Conservation (phyloP, 306 rosid species). For the Sindora glabra region DNA sequence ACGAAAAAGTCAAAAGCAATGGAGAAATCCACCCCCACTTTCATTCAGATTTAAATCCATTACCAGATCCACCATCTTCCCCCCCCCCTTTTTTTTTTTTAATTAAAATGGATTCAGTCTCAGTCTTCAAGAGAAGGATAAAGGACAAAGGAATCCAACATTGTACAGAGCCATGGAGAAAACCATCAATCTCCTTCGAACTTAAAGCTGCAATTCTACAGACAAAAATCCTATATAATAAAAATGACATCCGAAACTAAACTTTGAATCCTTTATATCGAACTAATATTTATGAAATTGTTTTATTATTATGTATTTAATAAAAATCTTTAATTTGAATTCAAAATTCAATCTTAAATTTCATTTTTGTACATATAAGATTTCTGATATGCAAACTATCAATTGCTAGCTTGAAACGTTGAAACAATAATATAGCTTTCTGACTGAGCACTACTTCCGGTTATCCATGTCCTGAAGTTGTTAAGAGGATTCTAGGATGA, state of each 20-base stretch:
- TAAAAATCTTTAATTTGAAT: too few species aligned
- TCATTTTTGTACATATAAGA: too few species aligned
- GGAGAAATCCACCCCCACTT: constrained; percentile 10
- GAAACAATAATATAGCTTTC: background rate
- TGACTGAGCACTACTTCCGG: background rate
- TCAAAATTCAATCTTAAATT: too few species aligned
- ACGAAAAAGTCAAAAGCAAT: too few species aligned
- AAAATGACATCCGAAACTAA: too few species aligned
- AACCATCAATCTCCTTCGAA: constrained; percentile 54
- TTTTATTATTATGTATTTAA: too few species aligned
- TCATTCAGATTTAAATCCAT: constrained; percentile 24
- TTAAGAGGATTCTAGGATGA: constrained; percentile 78
- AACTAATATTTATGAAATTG: too few species aligned
- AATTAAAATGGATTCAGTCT: constrained; percentile 27
- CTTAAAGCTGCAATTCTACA: constrained; percentile 15
- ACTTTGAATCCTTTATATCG: too few species aligned
- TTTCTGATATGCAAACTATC: constrained; percentile 21
- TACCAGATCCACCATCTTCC: constrained; percentile 65
- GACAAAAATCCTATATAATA: too few species aligned
- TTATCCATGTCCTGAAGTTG: background rate
- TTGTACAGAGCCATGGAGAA: constrained; percentile 30
- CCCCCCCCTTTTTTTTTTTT: background rate
- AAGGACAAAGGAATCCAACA: constrained; percentile 30
- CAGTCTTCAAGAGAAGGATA: constrained; percentile 10
- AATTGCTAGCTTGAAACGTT: background rate